Evolutionary conservation across 306 rosid species (phyloP), one percentile per base, ranked within the genome.

Genomic region (Malus domestica): DNA sequence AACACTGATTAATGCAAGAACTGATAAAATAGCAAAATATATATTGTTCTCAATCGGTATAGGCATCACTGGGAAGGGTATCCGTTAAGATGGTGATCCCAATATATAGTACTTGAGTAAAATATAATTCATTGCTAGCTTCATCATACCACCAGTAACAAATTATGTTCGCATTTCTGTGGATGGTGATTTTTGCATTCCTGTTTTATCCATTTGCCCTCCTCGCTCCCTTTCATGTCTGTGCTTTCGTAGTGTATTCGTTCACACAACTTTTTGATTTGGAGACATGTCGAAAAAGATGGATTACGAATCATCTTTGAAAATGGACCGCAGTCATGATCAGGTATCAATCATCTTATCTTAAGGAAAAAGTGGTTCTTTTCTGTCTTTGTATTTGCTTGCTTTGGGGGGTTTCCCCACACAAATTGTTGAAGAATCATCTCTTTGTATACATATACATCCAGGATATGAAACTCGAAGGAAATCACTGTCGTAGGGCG

Each of bases 301-400:
- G 83, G 69, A 78, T 73, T 29, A 40, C 61, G 75, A 81, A 84
- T 70, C 81, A 76, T 58, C 76, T 22, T 30, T 3, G 61, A 73
- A 42, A 71, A 58, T 64, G 79, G 87, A 78, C 67, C 35, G 33
- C 61, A 27, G 77, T 74, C 77, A 44, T 44, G 45, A 61, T 74
- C 77, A 67, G 73, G 76, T 78, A 29, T 80, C 71, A 70, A 75
- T 76, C 82, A 20, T 86, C 72, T 86, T 74, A 82, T 86, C 74
- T 52, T 58, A 68, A 67, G 27, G 35, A 74, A 51, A 82, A 84
- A 82, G 88, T 42, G 79, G 59, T 81, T 63, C 60, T 27, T 66
- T 79, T 80, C 76, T 72, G 67, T 77, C 49, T 55, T 67, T 62
- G 30, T 52, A 67, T 10, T 10, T 35, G 67, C 72, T 69, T 52